Conservation (phyloP, 768 basidiomycete species). For the Hygrophorus russula region DNA sequence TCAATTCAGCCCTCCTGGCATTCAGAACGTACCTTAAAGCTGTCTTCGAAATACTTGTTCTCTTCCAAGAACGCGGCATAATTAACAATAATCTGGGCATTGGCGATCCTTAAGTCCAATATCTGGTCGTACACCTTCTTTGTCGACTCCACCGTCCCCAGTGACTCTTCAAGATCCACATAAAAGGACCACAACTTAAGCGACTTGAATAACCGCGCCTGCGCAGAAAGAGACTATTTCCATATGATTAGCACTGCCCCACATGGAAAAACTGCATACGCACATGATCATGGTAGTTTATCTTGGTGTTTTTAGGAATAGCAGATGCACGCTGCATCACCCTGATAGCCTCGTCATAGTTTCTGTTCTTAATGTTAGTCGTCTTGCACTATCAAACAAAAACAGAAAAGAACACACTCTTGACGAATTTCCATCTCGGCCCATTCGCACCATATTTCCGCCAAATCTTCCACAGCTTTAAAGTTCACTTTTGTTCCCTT, state of each 20-base stretch:
- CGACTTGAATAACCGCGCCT: slow-evolving; percentile 91
- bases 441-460: slow-evolving; percentile 99
- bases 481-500: slow-evolving; percentile 88
- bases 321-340: slow-evolving; percentile 96
- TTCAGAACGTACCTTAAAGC: slow-evolving; percentile 66
- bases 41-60: slow-evolving; percentile 96
- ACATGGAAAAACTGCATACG: slow-evolving; percentile 8
- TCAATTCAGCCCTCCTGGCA: not conserved
- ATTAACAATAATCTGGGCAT: slow-evolving; percentile 95
- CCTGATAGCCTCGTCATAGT: slow-evolving; percentile 89
- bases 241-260: not conserved
- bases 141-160: slow-evolving; percentile 84
- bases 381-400: slow-evolving; percentile 9
- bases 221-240: slow-evolving; percentile 65
- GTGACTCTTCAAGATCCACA: slow-evolving; percentile 94
- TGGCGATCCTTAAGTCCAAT: slow-evolving; percentile 91
- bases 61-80: slow-evolving; percentile 96
- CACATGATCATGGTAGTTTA: slow-evolving; percentile 95
- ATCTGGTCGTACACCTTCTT: slow-evolving; percentile 96
- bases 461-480: slow-evolving; percentile 93
- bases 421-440: slow-evolving; percentile 95
- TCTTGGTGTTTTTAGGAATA: slow-evolving; percentile 79
- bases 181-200: slow-evolving; percentile 99
- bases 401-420: slow-evolving; percentile 52
- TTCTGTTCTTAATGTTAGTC: slow-evolving; percentile 36